Conservation (phyloP, 140 eudicot genomes). For the Flaveria floridana region DNA sequence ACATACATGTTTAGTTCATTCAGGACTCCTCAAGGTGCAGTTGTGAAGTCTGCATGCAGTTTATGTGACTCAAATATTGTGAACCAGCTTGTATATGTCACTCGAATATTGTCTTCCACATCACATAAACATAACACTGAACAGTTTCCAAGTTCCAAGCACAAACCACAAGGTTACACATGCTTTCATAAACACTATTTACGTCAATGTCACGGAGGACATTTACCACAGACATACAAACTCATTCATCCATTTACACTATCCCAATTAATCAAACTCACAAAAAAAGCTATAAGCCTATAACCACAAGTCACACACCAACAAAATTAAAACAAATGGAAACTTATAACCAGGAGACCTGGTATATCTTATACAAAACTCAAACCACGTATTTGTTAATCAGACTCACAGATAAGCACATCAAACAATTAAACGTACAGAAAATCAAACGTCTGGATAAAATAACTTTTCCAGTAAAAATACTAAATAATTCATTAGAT, state of each 20-base stretch:
- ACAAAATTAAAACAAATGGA: not conserved
- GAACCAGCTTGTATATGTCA: not conserved
- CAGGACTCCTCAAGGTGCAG: not conserved
- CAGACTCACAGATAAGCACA: not conserved
- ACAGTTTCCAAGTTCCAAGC: slow-evolving; percentile 8
- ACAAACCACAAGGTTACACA: slow-evolving; percentile 5
- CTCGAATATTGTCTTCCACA: not conserved
- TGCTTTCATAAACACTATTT: not conserved
- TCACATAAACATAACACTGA: not conserved
- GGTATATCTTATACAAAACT: not conserved
- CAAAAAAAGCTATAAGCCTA: not conserved
- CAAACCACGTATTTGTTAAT: not conserved
- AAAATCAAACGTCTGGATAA: not conserved
- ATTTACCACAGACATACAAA: not conserved
- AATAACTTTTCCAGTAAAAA: not conserved
- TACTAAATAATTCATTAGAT: not conserved
- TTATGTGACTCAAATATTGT: not conserved
- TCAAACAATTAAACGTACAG: not conserved
- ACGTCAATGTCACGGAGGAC: not conserved
- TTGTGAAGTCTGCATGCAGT: not conserved
- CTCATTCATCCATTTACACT: not conserved
- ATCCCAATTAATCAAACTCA: slow-evolving; percentile 15
- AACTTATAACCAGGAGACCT: not conserved
- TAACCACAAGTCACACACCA: not conserved
- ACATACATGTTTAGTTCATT: not conserved